These are phyloP conservation scores for Prosopis cineraria DNA, from an alignment of 306 rosid species.

Conservation along the genomic window DNA sequence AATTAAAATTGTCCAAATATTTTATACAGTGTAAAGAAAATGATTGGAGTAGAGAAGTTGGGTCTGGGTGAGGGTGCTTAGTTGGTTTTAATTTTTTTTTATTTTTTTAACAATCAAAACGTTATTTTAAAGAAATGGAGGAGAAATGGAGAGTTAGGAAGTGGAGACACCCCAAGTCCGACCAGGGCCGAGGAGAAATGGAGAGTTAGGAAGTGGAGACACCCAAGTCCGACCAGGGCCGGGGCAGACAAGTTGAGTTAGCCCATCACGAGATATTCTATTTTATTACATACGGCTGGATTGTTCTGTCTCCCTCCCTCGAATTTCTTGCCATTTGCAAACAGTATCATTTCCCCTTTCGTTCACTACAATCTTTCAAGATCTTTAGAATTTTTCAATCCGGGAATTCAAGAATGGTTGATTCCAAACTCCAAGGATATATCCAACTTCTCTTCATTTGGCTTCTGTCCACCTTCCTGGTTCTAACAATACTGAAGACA, in stretches of 20 bases:
- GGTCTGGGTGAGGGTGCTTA: too few relatives aligned
- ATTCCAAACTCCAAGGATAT: background rate
- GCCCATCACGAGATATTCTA: background rate
- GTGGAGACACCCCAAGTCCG: too few relatives aligned
- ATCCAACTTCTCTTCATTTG: conserved; percentile 22
- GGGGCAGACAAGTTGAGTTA: background rate
- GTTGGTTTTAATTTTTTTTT: too few relatives aligned
- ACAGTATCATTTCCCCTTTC: background rate
- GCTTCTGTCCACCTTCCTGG: conserved; percentile 16
- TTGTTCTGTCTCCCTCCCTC: background rate
- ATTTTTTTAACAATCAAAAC: too few relatives aligned
- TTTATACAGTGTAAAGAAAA: too few relatives aligned
- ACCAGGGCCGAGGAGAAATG: too few relatives aligned
- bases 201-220: too few relatives aligned
- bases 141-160: too few relatives aligned
- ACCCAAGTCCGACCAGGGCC: too few relatives aligned
- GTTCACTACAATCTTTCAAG: background rate
- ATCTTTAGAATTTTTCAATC: background rate
- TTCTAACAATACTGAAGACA: conserved; percentile 28
- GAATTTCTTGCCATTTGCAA: background rate
- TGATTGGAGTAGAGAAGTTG: too few relatives aligned
- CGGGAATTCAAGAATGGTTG: conserved; percentile 34
- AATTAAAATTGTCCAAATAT: too few relatives aligned
- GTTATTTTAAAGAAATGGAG: too few relatives aligned
- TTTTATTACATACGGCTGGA: background rate